Conservation (phyloP, 345 rosid species). For the Balakata baccata region DNA sequence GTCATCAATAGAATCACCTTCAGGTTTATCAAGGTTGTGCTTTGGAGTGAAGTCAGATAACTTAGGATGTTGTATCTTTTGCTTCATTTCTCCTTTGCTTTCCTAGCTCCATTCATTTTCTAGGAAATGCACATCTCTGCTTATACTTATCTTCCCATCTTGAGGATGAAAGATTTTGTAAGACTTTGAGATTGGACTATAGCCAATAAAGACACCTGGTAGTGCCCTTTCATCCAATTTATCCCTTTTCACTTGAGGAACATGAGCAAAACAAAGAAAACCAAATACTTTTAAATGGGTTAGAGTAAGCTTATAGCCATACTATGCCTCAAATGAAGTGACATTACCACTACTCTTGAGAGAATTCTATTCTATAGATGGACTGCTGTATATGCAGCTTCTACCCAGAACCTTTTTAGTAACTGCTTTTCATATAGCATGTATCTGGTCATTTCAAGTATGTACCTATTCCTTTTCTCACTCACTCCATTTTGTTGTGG, state of each 20-base stretch:
- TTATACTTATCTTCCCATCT: neutral
- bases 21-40: too few species aligned
- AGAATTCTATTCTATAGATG: neutral
- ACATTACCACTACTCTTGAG: neutral
- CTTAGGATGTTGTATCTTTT: neutral
- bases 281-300: neutral
- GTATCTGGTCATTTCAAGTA: neutral
- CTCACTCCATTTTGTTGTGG: neutral
- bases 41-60: too few species aligned
- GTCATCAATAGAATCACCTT: neutral
- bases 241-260: neutral
- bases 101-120: neutral
- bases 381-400: neutral
- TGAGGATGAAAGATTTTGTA: neutral
- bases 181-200: neutral
- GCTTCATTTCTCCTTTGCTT: neutral
- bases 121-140: neutral
- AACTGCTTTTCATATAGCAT: neutral
- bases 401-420: neutral
- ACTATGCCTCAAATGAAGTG: neutral
- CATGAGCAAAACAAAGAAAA: neutral
- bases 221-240: neutral
- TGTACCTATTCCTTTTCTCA: neutral
- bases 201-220: neutral
- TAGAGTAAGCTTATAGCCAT: neutral